Evolutionary conservation across 2,329 filamentous ascomycete genomes (phyloP).

Genomic region (Hawksworthiomyces lignivorus): DNA sequence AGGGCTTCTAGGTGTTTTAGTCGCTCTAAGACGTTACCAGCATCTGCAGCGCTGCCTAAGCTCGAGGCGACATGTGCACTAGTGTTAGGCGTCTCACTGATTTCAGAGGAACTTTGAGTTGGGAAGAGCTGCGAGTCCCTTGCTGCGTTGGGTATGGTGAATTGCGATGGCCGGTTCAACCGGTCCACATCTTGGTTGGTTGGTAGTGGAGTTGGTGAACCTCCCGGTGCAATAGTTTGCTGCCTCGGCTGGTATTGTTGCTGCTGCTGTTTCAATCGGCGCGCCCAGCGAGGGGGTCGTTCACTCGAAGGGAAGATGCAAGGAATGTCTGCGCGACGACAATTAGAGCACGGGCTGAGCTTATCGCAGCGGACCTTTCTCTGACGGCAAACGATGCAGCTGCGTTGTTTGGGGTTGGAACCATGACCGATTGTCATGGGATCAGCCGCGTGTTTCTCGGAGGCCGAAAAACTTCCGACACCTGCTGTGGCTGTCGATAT

Average conservation of each 20-base stretch:
- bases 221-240: too few species aligned
- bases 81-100: too few species aligned
- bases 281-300: constrained; percentile 46
- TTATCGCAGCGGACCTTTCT: constrained; percentile 54
- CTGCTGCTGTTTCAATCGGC: constrained; percentile 27
- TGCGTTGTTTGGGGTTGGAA: constrained; percentile 29
- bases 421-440: background rate
- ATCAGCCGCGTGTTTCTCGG: constrained; percentile 18
- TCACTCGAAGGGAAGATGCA: constrained; percentile 42
- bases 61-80: background rate
- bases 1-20: constrained; percentile 41
- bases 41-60: constrained; percentile 20
- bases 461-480: constrained; percentile 5
- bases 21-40: constrained; percentile 38
- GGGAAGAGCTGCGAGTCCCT: too few species aligned
- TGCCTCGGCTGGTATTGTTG: constrained; percentile 4
- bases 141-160: too few species aligned
- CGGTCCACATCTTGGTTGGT: too few species aligned
- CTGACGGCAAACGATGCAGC: constrained; percentile 41
- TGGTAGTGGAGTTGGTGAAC: too few species aligned
- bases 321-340: constrained; percentile 41
- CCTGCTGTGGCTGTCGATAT: background rate
- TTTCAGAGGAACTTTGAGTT: too few species aligned
- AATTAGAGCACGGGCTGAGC: constrained; percentile 47
- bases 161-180: too few species aligned